A percentile compares a stretch with the other conserved stretches of the same genome.
These are phyloP conservation scores for Pichia norvegensis DNA, from an alignment of 1,139 yeast species.

Conservation along the genomic window DNA sequence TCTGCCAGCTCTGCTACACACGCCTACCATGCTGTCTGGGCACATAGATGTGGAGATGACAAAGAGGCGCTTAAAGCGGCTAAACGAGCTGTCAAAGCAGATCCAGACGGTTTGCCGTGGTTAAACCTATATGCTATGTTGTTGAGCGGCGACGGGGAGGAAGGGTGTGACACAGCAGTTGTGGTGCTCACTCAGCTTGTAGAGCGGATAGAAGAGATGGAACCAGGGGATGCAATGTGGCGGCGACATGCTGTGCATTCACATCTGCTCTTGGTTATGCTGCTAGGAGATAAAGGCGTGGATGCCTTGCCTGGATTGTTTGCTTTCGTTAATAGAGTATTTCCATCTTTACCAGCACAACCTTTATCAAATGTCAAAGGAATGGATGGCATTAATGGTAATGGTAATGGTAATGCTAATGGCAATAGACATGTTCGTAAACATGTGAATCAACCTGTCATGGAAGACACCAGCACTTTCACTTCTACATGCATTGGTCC, in stretches of 20 bases:
- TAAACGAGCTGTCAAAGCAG: background rate
- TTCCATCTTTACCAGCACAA: no score
- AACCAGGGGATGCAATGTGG: conserved; percentile 17
- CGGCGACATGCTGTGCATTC: conserved; percentile 59
- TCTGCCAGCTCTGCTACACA: no score
- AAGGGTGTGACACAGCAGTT: background rate
- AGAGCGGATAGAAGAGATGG: background rate
- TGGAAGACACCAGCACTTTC: no score
- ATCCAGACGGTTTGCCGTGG: background rate
- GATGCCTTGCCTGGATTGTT: conserved; percentile 58
- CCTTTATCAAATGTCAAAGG: no score
- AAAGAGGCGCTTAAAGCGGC: no score
- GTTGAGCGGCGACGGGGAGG: background rate
- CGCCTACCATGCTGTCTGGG: no score
- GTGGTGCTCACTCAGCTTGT: background rate
- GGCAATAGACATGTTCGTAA: no score
- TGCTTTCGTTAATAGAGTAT: conserved; percentile 49
- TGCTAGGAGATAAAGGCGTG: conserved; percentile 56
- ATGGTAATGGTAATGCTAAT: no score
- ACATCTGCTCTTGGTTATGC: conserved; percentile 67
- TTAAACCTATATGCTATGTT: background rate
- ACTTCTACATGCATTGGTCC: no score
- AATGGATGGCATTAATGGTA: no score
- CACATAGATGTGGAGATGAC: no score
- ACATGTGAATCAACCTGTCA: no score